Base-by-base conservation (phyloP, 257 asterid genomes). In the Nicotiana knightiana region DNA sequence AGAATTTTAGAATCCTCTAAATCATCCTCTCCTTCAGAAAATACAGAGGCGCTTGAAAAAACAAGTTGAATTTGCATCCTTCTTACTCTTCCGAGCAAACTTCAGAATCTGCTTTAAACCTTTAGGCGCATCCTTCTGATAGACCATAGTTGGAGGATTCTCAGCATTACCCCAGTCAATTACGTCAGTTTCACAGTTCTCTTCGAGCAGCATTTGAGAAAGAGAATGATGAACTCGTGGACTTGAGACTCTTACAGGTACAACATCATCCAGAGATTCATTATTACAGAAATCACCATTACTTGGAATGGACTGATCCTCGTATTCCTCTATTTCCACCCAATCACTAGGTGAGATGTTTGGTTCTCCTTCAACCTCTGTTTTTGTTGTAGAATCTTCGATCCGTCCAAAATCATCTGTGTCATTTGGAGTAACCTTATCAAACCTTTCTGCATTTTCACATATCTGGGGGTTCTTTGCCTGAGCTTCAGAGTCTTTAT, bases 1-100 rank as follows among this genome's bases (percentile, higher is more conserved):
- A 82, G 21, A 77, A 83, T 67, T 87, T 85, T 94, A 61, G 96
- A 88, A 83, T 93, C 98, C 54, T 96, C 99, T 1, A 88, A 51
- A 67, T 94, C 99, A 75, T 94, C 99, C 89, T 94, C 99, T 76
- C 97, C 98, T 88, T 96, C 98, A 76, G 99, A 96, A 85, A 93
- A 89, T 76, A 90, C 91, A 46, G 97, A 88, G 2, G 96, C 93
- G 87, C 96, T 94, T 43, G 98, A 91, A 92, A 92, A 91, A 87
- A 94, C 98, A 51, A 21, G 90, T 76, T 66, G 97, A 81, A 85
- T 89, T 94, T 58, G 91, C 87, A 55, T 93, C 98, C 7, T 88
- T 82, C 90, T 93, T 96, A 68, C 98, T 92, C 91, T 96, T 96
- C 46, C 99, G 96, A 82, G 98, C 97, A 88, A 96, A 96, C 83